These are phyloP conservation scores for Acanthamoeba royreba DNA, from an alignment of 208 protist species.

Conservation along the genomic window DNA sequence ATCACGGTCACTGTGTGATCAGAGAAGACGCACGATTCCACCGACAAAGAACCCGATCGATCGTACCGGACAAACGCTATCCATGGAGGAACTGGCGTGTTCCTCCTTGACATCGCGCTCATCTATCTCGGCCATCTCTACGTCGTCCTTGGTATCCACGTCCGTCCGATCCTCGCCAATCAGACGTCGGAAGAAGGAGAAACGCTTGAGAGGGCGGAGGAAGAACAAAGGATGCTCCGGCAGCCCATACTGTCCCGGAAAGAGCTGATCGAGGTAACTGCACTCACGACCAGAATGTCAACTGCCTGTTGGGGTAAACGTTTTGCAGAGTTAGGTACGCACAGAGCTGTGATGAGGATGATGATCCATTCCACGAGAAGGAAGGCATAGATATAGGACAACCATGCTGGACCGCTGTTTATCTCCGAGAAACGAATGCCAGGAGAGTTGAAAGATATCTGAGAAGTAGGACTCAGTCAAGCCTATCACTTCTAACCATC, in stretches of 20 bases:
- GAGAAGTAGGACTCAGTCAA: too few species aligned
- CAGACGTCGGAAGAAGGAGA: neutral
- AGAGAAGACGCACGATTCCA: too few species aligned
- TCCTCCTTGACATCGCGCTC: neutral
- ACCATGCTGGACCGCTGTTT: neutral
- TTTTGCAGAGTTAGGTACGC: neutral
- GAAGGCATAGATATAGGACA: neutral
- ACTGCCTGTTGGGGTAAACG: too few species aligned
- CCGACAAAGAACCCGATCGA: too few species aligned
- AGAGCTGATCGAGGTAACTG: neutral
- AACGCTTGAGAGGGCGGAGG: neutral
- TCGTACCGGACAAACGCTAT: too few species aligned
- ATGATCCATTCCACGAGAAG: neutral
- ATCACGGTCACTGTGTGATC: neutral
- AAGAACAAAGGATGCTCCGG: constrained; percentile 2
- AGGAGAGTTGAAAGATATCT: neutral
- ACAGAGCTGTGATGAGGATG: neutral
- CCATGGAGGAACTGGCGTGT: neutral
- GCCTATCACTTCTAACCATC: too few species aligned
- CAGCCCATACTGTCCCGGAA: neutral
- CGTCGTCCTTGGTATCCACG: neutral
- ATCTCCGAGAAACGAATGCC: neutral
- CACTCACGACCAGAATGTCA: too few species aligned
- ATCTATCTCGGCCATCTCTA: neutral
- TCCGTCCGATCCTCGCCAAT: too few species aligned